These are phyloP conservation scores for Penicillium canescens DNA, from an alignment of 495 filamentous ascomycete species.

Conservation along the genomic window DNA sequence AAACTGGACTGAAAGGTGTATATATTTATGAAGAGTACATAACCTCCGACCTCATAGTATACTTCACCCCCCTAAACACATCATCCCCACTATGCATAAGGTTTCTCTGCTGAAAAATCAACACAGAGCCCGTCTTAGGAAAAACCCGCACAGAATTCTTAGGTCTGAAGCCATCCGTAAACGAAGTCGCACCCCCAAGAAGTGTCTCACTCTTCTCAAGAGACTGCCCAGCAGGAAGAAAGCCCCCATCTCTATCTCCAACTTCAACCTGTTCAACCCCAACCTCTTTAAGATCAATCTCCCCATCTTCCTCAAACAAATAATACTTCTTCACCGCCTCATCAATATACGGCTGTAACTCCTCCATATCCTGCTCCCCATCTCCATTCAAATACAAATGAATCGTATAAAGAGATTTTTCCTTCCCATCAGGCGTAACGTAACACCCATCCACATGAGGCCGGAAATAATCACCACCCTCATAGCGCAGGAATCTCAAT, in stretches of 20 bases:
- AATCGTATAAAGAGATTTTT: conserved; percentile 70
- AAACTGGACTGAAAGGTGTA: not conserved
- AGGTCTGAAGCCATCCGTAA: conserved; percentile 46
- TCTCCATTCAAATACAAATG: conserved; percentile 80
- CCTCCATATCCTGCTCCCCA: conserved; percentile 42
- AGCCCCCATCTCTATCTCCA: not conserved
- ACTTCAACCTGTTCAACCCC: not conserved
- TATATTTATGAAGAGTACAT: conserved; percentile 52
- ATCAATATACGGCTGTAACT: conserved; percentile 27
- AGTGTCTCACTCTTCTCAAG: conserved; percentile 10
- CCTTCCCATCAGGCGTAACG: conserved; percentile 54
- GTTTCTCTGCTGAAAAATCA: conserved; percentile 74
- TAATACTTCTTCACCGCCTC: conserved; percentile 13
- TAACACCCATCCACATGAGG: conserved; percentile 77
- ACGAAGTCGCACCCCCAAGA: conserved; percentile 64
- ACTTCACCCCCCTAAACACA: conserved; percentile 70
- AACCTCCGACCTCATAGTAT: conserved; percentile 75
- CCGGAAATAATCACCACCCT: conserved; percentile 72
- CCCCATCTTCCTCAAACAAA: conserved; percentile 11
- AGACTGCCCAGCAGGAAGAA: not conserved
- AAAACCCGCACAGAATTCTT: conserved; percentile 58
- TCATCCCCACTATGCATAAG: conserved; percentile 75
- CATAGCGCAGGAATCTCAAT: conserved; percentile 79
- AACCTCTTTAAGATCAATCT: conserved; percentile 12
- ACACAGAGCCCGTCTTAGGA: conserved; percentile 67